These are phyloP conservation scores for Amauroascus verrucosus DNA, from an alignment of 2,329 filamentous ascomycete genomes.

Conservation along the genomic window DNA sequence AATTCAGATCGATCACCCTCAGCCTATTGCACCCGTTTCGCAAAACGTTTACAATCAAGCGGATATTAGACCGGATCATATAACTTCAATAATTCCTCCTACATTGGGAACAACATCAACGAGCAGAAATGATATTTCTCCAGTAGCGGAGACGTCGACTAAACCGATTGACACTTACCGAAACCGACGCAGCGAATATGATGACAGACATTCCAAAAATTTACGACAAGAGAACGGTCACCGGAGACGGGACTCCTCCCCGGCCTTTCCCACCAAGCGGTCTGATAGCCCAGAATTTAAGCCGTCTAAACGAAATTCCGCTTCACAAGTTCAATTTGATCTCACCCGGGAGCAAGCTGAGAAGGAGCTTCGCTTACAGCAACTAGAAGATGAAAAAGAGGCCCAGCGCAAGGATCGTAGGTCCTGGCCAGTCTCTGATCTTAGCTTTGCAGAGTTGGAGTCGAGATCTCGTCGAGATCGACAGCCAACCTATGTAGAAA, in stretches of 20 bases:
- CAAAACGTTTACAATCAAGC: constrained; percentile 51
- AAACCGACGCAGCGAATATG: neutral
- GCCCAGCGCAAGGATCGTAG: constrained; percentile 11
- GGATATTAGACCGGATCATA: constrained; percentile 24
- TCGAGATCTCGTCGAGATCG: neutral
- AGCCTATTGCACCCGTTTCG: constrained; percentile 64
- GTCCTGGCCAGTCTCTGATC: neutral
- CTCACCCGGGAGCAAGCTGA: constrained; percentile 47
- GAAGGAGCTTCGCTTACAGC: constrained; percentile 33
- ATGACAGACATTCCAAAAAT: neutral
- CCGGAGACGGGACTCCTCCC: constrained; percentile 40
- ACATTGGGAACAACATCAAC: constrained; percentile 27
- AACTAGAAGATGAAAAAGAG: constrained; percentile 17
- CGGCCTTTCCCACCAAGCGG: constrained; percentile 29
- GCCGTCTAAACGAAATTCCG: constrained; percentile 25
- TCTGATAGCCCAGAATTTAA: constrained; percentile 19
- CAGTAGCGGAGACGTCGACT: neutral
- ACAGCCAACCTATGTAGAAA: constrained; percentile 8
- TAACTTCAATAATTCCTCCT: constrained; percentile 30
- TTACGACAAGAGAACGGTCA: constrained; percentile 17
- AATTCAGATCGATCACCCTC: constrained; percentile 72
- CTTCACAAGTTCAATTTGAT: constrained; percentile 44
- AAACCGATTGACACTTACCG: neutral
- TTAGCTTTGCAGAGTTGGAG: neutral
- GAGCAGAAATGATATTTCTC: neutral